A percentile compares a stretch with the other conserved stretches of the same genome.
phyloP scores from a whole-genome alignment of 2,329 filamentous ascomycete genomes.

The Pezicula radicicola region DNA sequence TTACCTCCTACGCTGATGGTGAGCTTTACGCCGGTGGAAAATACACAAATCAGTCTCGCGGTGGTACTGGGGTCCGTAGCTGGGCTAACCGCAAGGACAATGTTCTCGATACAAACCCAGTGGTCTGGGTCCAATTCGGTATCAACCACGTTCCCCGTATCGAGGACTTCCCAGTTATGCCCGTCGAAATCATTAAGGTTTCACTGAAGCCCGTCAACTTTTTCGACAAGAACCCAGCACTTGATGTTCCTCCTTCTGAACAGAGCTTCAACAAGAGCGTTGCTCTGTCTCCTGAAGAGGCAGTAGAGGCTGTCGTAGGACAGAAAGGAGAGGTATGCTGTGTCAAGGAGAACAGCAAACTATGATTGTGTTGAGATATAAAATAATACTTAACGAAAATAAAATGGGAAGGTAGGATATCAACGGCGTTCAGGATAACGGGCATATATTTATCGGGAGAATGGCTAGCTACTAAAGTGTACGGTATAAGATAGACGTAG shows the following conservation, averaged over 20 bases:
- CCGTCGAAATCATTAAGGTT: slow-evolving; percentile 52
- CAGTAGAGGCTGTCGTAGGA: slow-evolving; percentile 15
- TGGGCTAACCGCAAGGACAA: slow-evolving; percentile 49
- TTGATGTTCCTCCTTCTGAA: slow-evolving; percentile 45
- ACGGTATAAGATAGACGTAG: slow-evolving; percentile 8
- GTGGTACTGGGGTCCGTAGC: slow-evolving; percentile 49
- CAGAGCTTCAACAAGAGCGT: slow-evolving; percentile 39
- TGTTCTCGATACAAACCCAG: slow-evolving; percentile 49
- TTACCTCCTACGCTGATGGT: slow-evolving; percentile 49
- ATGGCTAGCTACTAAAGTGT: slow-evolving; percentile 16
- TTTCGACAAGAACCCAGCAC: slow-evolving; percentile 47
- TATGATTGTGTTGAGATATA: slow-evolving; percentile 6
- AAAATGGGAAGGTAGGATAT: not conserved
- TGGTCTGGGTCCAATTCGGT: slow-evolving; percentile 56
- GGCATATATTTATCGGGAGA: slow-evolving; percentile 8
- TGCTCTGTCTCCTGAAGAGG: slow-evolving; percentile 13
- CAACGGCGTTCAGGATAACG: slow-evolving; percentile 6
- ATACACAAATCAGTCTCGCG: slow-evolving; percentile 55
- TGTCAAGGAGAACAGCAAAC: slow-evolving; percentile 19
- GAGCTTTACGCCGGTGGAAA: slow-evolving; percentile 52
- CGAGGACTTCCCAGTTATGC: slow-evolving; percentile 70
- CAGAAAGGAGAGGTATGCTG: slow-evolving; percentile 19
- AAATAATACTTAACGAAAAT: not conserved
- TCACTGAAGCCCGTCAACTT: slow-evolving; percentile 49
- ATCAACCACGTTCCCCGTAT: slow-evolving; percentile 63